A percentile compares a stretch with the other conserved stretches of the same genome.
Conservation (phyloP, 257 asterid genomes). For the Lycium barbarum region DNA sequence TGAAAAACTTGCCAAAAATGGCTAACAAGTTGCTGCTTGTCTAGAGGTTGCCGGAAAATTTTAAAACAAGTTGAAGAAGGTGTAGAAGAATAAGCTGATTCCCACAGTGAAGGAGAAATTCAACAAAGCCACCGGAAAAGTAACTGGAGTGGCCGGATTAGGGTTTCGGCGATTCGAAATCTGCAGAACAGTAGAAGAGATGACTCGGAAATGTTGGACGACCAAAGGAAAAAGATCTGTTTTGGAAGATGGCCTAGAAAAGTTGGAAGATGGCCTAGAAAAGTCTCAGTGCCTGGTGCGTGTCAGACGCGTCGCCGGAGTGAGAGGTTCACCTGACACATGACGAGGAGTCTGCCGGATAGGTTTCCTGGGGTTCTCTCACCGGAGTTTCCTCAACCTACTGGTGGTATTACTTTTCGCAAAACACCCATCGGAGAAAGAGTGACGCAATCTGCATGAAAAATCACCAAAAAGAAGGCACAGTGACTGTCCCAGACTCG, state of each 20-base stretch:
- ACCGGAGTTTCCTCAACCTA: background rate
- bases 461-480: background rate
- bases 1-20: background rate
- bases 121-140: background rate
- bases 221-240: background rate
- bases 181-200: background rate
- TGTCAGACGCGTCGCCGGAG: background rate
- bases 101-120: background rate
- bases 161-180: background rate
- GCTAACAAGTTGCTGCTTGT: background rate
- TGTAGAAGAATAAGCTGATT: background rate
- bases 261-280: conserved; percentile 10
- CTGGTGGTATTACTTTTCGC: background rate
- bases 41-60: background rate
- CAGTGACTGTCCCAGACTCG: background rate
- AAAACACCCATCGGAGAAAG: background rate
- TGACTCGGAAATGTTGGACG: background rate
- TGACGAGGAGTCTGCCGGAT: background rate
- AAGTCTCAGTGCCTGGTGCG: background rate
- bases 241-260: conserved; percentile 12
- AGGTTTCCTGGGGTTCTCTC: background rate
- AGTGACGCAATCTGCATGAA: background rate
- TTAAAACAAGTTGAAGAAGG: background rate
- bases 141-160: background rate
- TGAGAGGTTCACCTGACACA: background rate